Conservation (phyloP, 169 alveolate genomes). For the Eimeria acervulina region DNA sequence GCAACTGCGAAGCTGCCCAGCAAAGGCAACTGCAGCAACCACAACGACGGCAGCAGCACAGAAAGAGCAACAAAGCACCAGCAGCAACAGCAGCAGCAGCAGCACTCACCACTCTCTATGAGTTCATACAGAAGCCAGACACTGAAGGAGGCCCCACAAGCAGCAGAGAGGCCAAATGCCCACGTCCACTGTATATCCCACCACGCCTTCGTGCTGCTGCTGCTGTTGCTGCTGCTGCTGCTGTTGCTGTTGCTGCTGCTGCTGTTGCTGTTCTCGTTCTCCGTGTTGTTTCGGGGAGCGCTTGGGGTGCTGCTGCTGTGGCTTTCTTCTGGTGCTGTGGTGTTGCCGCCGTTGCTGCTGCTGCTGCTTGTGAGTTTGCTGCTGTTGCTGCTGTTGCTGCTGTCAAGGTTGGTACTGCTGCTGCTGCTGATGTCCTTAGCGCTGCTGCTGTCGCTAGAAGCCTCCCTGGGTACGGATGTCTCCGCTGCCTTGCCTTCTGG, state of each 20-base stretch:
- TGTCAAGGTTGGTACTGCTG: neutral
- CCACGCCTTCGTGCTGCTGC: neutral
- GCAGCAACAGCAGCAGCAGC: neutral
- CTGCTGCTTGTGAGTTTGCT: too few relatives aligned
- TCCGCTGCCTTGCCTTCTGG: neutral
- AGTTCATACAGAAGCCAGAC: neutral
- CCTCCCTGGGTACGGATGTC: neutral
- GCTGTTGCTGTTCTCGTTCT: neutral
- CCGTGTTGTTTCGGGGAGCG: neutral
- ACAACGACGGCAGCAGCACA: neutral
- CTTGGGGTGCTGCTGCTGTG: neutral
- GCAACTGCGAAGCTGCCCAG: too few relatives aligned
- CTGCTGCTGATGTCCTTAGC: neutral
- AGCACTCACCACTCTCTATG: neutral
- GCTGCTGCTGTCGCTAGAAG: neutral
- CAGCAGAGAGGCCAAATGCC: too few relatives aligned
- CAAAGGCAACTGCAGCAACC: too few relatives aligned
- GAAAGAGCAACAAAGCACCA: neutral
- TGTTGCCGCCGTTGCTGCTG: neutral
- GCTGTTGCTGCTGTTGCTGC: constrained; percentile 3
- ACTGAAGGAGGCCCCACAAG: neutral
- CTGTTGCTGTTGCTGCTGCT: neutral
- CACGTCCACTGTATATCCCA: neutral
- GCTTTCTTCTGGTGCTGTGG: too few relatives aligned
- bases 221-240: neutral